Evolutionary conservation across 305 asterid species (phyloP).

Genomic region (Fraxinus greggii): DNA sequence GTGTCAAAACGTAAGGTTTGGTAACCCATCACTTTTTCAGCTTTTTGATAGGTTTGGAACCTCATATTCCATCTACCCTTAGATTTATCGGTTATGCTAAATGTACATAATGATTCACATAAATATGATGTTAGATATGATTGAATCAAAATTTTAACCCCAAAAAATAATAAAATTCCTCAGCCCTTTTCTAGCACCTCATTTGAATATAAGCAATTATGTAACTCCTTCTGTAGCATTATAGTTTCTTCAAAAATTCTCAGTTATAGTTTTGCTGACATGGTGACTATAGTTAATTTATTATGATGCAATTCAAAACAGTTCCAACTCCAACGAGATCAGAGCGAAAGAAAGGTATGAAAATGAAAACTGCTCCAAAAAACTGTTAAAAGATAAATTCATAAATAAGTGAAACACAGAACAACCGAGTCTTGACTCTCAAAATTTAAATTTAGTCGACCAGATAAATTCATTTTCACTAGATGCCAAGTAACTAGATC

Average conservation of each 20-base stretch:
- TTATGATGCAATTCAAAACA: neutral
- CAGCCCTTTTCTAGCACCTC: too few species aligned
- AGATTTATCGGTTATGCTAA: too few species aligned
- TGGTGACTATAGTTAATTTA: neutral
- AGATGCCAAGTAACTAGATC: neutral
- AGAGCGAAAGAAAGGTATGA: neutral
- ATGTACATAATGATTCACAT: too few species aligned
- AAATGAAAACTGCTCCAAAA: neutral
- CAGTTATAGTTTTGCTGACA: neutral
- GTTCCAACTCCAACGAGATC: neutral
- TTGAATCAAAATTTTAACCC: too few species aligned
- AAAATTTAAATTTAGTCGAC: neutral
- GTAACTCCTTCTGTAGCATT: neutral
- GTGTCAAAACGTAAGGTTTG: neutral
- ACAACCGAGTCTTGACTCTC: neutral
- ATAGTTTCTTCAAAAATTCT: neutral
- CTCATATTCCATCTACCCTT: neutral
- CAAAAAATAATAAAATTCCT: too few species aligned
- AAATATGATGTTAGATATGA: too few species aligned
- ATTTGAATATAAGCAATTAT: too few species aligned
- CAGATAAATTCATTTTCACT: neutral
- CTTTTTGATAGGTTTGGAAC: neutral
- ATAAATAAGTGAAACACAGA: neutral
- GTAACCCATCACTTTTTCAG: neutral
- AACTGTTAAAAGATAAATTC: neutral